Base-by-base conservation (phyloP, 306 rosid genomes). In the Pachyrhizus erosus region DNA sequence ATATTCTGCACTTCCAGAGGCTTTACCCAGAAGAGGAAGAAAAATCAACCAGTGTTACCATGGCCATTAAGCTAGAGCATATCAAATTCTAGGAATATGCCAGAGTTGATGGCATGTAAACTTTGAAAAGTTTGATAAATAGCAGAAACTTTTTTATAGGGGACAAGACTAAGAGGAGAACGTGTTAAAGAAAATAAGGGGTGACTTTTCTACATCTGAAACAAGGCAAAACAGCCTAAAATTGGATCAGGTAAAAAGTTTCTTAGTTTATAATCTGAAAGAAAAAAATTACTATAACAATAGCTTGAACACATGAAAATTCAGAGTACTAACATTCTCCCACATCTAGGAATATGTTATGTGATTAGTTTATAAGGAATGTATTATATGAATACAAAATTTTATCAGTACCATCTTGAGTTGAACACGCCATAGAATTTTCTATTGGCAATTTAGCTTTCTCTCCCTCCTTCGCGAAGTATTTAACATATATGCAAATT, bases 361-460 rank as follows among this genome's bases (percentile, higher is more conserved):
- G 23, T 37, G n/a, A 67, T n/a, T 33, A 18, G 72, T 8, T 33
- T 33, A n/a, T 0, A 76, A 70, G 43, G 24, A 79, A 54, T 33
- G 48, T 9, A 9, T 66, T 66, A 5, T 24, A 43, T 73, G 66
- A 76, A 84, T 12, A 37, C 15, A 14, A 80, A 67, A 75, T 43
- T 72, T 42, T 85, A 87, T 86, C 78, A 21, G 18, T 89, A 73
- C 84, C 89, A 83, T 65, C 81, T 34, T 86, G 92, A 73, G 87
- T 69, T 86, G 89, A 88, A 23, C 76, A 83, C 3, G 71, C 87
- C 52, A 52, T 84, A 42, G 91, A 89, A 43, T 26, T 23, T 49
- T 58, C 78, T 29, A 75, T 26, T 17, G 86, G 85, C 62, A 89
- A 67, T 75, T 80, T 75, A 74, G 27, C 61, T 57, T 81, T 68